Evolutionary conservation across 768 basidiomycete genomes (phyloP).

Genomic region (Termitomyces sp.): DNA sequence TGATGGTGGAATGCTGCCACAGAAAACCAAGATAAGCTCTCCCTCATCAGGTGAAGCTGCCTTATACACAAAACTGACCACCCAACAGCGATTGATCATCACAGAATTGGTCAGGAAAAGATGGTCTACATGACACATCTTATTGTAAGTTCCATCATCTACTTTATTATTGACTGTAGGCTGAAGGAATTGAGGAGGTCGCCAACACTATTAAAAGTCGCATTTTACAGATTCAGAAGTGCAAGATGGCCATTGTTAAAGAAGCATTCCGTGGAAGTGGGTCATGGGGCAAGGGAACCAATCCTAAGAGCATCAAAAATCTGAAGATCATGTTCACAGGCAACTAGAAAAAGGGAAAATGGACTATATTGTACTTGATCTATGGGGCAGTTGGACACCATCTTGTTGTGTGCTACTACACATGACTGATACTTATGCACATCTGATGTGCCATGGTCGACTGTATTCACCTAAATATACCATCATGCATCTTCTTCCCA

Average conservation of each 20-base stretch:
- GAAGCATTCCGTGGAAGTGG: constrained; percentile 70
- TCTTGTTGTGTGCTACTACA: not conserved
- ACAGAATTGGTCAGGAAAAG: constrained; percentile 80
- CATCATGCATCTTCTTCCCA: not conserved
- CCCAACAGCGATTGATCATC: constrained; percentile 71
- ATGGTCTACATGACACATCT: constrained; percentile 84
- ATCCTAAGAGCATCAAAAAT: constrained; percentile 77
- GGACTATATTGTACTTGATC: not conserved
- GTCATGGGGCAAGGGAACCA: constrained; percentile 35
- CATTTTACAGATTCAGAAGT: constrained; percentile 77
- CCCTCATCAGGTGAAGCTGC: not conserved
- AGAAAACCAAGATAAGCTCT: constrained; percentile 67
- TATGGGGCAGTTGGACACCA: not conserved
- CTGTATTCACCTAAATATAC: not conserved
- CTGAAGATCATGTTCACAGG: constrained; percentile 77
- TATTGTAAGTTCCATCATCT: constrained; percentile 47
- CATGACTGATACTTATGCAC: not conserved
- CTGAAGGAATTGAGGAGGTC: constrained; percentile 36
- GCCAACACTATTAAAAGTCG: constrained; percentile 75
- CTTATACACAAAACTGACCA: not conserved
- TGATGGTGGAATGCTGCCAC: constrained; percentile 90
- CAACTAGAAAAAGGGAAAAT: constrained; percentile 13
- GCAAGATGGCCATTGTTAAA: constrained; percentile 84
- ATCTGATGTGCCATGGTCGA: not conserved
- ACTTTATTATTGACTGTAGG: not conserved